phyloP scores from a whole-genome alignment of 805 yeast genomes.

The Priceomyces fermenticarens region DNA sequence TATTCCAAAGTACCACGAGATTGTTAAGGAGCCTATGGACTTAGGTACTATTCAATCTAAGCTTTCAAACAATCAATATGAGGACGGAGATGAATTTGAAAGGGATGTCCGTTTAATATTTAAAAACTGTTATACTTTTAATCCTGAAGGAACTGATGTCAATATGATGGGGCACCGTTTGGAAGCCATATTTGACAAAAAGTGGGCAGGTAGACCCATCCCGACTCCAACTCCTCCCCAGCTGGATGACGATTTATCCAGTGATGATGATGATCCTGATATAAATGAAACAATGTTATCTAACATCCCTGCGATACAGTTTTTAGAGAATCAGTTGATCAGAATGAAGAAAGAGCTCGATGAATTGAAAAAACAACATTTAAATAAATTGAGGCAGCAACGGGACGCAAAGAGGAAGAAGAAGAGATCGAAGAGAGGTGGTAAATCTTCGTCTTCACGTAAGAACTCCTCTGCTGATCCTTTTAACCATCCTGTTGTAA shows the following conservation, averaged over 20 bases:
- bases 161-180: constrained; percentile 92
- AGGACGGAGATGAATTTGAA: constrained; percentile 84
- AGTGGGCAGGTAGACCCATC: constrained; percentile 71
- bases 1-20: constrained; percentile 84
- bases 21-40: constrained; percentile 94
- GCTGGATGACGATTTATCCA: constrained; percentile 34
- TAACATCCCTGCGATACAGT: constrained; percentile 86
- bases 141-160: constrained; percentile 97
- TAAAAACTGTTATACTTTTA: constrained; percentile 84
- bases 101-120: constrained; percentile 79
- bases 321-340: constrained; percentile 80
- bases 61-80: constrained; percentile 81
- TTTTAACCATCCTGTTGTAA: constrained; percentile 46
- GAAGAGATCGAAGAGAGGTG: constrained; percentile 36
- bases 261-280: constrained; percentile 54
- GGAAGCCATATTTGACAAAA: constrained; percentile 80
- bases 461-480: constrained; percentile 20
- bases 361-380: constrained; percentile 74
- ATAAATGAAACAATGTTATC: constrained; percentile 48
- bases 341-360: constrained; percentile 84
- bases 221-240: constrained; percentile 67
- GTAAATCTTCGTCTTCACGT: constrained; percentile 23
- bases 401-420: constrained; percentile 50
- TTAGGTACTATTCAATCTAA: constrained; percentile 79
- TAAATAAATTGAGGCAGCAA: constrained; percentile 63